These are phyloP conservation scores for Termitomyces sp. DNA, from an alignment of 768 basidiomycete genomes.

Conservation along the genomic window DNA sequence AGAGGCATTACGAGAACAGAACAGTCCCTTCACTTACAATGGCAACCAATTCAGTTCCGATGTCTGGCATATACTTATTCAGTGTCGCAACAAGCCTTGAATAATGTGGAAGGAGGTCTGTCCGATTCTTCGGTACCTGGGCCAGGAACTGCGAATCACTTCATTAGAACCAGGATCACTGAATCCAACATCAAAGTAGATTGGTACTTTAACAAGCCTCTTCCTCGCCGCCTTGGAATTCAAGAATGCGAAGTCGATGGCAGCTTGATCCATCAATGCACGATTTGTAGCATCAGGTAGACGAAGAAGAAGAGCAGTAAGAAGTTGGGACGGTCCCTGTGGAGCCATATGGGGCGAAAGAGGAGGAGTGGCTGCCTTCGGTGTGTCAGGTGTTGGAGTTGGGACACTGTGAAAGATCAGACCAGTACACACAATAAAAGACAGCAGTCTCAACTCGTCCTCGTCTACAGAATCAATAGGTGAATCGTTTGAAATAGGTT, in stretches of 20 bases:
- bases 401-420: constrained; percentile 28
- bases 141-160: constrained; percentile 57
- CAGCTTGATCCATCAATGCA: constrained; percentile 85
- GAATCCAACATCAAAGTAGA: background rate
- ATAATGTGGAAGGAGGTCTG: constrained; percentile 91
- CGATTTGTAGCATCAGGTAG: constrained; percentile 94
- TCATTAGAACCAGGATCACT: background rate
- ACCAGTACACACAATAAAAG: constrained; percentile 16
- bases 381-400: constrained; percentile 69
- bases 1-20: background rate
- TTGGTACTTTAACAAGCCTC: constrained; percentile 73
- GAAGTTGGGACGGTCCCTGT: constrained; percentile 89
- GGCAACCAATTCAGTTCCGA: constrained; percentile 79
- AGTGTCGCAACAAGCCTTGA: constrained; percentile 86
- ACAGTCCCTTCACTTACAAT: constrained; percentile 48
- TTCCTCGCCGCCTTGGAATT: constrained; percentile 97
- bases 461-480: constrained; percentile 26
- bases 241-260: constrained; percentile 92
- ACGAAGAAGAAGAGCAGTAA: constrained; percentile 86
- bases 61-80: constrained; percentile 89
- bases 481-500: constrained; percentile 6
- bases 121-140: constrained; percentile 83
- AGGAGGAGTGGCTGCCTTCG: constrained; percentile 56
- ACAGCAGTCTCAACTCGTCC: constrained; percentile 36
- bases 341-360: constrained; percentile 71